These are phyloP conservation scores for Psilocybe mexicana DNA, from an alignment of 1,284 basidiomycete genomes.

Conservation along the genomic window DNA sequence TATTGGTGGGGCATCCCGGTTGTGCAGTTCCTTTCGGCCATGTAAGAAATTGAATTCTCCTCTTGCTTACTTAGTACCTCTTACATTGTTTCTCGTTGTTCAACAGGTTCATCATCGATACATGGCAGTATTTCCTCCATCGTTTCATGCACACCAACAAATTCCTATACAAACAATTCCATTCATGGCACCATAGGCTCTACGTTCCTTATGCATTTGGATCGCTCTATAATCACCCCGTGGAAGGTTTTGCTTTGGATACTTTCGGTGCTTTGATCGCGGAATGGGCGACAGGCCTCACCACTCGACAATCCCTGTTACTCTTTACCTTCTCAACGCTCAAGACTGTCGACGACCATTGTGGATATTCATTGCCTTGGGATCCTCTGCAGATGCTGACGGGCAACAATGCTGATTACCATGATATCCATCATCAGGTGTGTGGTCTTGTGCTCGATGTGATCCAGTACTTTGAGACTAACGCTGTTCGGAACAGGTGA, in stretches of 20 bases:
- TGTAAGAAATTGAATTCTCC: constrained; percentile 59
- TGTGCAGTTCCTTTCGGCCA: constrained; percentile 76
- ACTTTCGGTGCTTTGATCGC: constrained; percentile 81
- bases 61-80: constrained; percentile 1
- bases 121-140: constrained; percentile 98
- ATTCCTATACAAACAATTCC: constrained; percentile 89
- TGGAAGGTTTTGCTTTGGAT: constrained; percentile 94
- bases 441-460: constrained; percentile 18
- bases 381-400: constrained; percentile 89
- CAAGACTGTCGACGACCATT: constrained; percentile 99
- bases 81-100: constrained; percentile 13
- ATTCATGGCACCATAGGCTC: constrained; percentile 94
- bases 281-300: constrained; percentile 71
- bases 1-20: constrained; percentile 97
- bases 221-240: constrained; percentile 95
- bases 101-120: constrained; percentile 88
- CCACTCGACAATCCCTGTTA: constrained; percentile 81
- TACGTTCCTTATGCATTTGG: constrained; percentile 98
- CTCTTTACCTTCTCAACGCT: constrained; percentile 84
- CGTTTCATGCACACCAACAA: constrained; percentile 91
- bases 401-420: constrained; percentile 96
- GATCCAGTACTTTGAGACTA: background rate
- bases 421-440: constrained; percentile 97
- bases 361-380: constrained; percentile 88
- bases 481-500: constrained; percentile 46